phyloP scores from a whole-genome alignment of 1,284 basidiomycete species.

The Ceratobasidium sp. region DNA sequence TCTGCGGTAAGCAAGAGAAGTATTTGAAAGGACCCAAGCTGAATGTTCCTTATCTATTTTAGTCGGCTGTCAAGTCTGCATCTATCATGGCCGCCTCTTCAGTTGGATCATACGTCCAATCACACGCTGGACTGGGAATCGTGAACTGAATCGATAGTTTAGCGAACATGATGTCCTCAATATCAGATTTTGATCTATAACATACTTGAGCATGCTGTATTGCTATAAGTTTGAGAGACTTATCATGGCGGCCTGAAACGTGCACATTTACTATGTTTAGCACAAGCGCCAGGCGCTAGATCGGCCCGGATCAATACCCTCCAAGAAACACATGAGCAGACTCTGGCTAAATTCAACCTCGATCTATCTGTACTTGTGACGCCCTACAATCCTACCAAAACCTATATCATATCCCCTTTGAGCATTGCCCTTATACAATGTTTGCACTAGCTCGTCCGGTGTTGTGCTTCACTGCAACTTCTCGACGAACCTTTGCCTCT shows the following conservation, averaged over 20 bases:
- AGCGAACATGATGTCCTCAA: too few relatives aligned
- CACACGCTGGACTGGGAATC: constrained; percentile 25
- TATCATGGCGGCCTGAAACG: too few relatives aligned
- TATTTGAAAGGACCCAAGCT: too few relatives aligned
- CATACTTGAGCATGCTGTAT: too few relatives aligned
- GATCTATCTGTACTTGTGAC: too few relatives aligned
- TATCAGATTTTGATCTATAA: too few relatives aligned
- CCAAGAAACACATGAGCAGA: constrained; percentile 4
- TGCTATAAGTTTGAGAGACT: too few relatives aligned
- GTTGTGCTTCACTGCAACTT: not conserved
- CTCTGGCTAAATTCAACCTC: not conserved
- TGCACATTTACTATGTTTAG: too few relatives aligned
- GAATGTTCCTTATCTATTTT: not conserved
- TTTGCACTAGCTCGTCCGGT: not conserved
- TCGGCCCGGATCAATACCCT: constrained; percentile 1
- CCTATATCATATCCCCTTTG: too few relatives aligned
- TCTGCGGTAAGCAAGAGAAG: constrained; percentile 6
- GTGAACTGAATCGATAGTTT: constrained; percentile 17
- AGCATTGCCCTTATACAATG: not conserved
- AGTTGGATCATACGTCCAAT: constrained; percentile 34
- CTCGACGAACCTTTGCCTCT: constrained; percentile 14
- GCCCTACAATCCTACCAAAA: too few relatives aligned
- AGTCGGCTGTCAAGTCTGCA: constrained; percentile 32
- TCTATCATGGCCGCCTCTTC: constrained; percentile 33
- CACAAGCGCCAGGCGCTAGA: not conserved